phyloP scores from a whole-genome alignment of 2,329 filamentous ascomycete species.

The Neonectria ditissima region DNA sequence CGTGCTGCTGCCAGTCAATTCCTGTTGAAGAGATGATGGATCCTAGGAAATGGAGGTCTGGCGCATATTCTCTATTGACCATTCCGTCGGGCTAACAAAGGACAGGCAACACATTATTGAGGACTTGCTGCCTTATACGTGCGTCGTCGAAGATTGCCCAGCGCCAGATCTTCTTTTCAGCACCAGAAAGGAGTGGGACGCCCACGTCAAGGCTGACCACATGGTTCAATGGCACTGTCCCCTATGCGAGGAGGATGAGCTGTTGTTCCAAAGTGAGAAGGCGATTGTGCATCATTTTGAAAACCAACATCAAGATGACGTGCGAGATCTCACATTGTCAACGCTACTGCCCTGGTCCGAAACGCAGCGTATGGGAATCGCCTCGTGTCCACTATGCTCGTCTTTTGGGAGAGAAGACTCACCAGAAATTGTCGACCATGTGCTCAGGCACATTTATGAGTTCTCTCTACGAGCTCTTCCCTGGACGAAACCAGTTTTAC shows the following conservation, averaged over 20 bases:
- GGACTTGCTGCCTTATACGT: slow-evolving; percentile 23
- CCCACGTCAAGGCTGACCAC: slow-evolving; percentile 4
- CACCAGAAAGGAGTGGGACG: not conserved
- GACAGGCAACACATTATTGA: slow-evolving; percentile 18
- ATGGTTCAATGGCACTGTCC: not conserved
- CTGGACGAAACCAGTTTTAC: not conserved
- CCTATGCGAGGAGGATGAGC: not conserved
- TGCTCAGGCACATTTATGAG: slow-evolving; percentile 11
- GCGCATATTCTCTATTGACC: too few species aligned
- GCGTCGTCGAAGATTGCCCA: slow-evolving; percentile 21
- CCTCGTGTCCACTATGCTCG: slow-evolving; percentile 8
- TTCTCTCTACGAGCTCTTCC: slow-evolving; percentile 21
- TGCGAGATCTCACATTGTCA: not conserved
- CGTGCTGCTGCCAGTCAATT: too few species aligned
- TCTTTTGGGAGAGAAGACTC: slow-evolving; percentile 4
- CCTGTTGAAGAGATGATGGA: too few species aligned
- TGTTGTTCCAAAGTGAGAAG: too few species aligned
- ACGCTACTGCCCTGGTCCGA: not conserved
- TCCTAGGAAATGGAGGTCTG: too few species aligned
- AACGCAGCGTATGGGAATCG: not conserved
- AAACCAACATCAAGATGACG: not conserved
- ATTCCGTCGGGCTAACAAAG: not conserved
- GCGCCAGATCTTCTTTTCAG: slow-evolving; percentile 5
- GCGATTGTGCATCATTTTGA: too few species aligned
- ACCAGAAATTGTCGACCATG: slow-evolving; percentile 19